Conservation (phyloP, 805 yeast genomes). For the Cyberlindnera maclurae region DNA sequence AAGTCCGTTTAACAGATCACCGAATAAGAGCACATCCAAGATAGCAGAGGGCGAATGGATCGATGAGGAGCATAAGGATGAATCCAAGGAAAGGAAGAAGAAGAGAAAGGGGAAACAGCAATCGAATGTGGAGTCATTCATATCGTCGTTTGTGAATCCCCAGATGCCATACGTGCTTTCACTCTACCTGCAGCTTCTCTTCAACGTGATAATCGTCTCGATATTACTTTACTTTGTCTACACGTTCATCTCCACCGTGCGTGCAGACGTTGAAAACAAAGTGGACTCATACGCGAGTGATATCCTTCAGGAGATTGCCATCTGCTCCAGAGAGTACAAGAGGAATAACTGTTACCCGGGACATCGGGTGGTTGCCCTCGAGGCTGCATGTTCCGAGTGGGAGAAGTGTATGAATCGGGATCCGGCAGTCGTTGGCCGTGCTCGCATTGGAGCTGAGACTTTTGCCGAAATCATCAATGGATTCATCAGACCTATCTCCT, state of each 20-base stretch:
- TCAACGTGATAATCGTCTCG: constrained; percentile 47
- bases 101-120: background rate
- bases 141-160: constrained; percentile 31
- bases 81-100: constrained; percentile 2
- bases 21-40: constrained; percentile 8
- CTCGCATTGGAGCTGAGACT: constrained; percentile 72
- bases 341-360: constrained; percentile 66
- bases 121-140: background rate
- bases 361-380: constrained; percentile 67
- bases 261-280: constrained; percentile 64
- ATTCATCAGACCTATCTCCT: constrained; percentile 61
- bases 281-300: constrained; percentile 56
- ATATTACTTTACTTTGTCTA: constrained; percentile 44
- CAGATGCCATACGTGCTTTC: constrained; percentile 50
- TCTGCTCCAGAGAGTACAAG: constrained; percentile 63
- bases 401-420: constrained; percentile 77
- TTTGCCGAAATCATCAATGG: constrained; percentile 78
- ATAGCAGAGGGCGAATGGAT: constrained; percentile 13
- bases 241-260: constrained; percentile 47
- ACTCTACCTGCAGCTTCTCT: constrained; percentile 54
- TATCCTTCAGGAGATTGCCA: constrained; percentile 53
- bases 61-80: constrained; percentile 15
- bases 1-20: constrained; percentile 18
- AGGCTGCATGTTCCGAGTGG: constrained; percentile 64
- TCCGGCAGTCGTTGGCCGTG: constrained; percentile 58